phyloP scores from a whole-genome alignment of 441 rosid species.

The Bruguiera hainesii region DNA sequence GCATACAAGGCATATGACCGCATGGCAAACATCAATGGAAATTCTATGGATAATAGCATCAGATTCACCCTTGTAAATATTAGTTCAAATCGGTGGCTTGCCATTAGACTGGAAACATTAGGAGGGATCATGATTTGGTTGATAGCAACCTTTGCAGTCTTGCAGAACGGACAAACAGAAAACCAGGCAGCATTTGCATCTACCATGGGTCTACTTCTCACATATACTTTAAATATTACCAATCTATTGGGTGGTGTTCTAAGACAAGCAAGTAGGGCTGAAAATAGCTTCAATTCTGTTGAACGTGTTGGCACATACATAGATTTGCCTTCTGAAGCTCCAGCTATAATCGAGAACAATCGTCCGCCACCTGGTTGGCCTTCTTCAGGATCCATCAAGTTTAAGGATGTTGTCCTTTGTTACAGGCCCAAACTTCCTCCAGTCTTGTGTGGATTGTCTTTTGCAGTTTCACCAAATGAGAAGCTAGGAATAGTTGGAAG shows the following conservation, averaged over 20 bases:
- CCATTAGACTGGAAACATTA: slow-evolving; percentile 73
- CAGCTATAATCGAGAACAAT: slow-evolving; percentile 48
- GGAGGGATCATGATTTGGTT: slow-evolving; percentile 98
- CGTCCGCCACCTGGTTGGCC: slow-evolving; percentile 87
- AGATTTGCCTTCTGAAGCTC: slow-evolving; percentile 87
- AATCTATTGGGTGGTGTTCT: slow-evolving; percentile 69
- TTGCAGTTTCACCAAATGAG: slow-evolving; percentile 65
- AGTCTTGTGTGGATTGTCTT: slow-evolving; percentile 78
- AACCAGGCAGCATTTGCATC: slow-evolving; percentile 75
- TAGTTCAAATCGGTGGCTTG: slow-evolving; percentile 89
- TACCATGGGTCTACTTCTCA: slow-evolving; percentile 93
- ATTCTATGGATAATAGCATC: slow-evolving; percentile 88
- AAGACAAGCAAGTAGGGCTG: slow-evolving; percentile 88
- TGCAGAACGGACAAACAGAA: slow-evolving; percentile 65
- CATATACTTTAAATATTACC: slow-evolving; percentile 80
- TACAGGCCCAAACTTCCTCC: slow-evolving; percentile 95
- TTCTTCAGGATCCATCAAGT: slow-evolving; percentile 63
- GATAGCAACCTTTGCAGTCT: slow-evolving; percentile 81
- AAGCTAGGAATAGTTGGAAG: slow-evolving; percentile 96
- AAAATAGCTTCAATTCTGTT: slow-evolving; percentile 89
- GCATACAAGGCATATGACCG: slow-evolving; percentile 93
- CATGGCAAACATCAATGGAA: slow-evolving; percentile 73
- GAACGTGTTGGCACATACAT: slow-evolving; percentile 88
- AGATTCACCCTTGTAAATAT: slow-evolving; percentile 78
- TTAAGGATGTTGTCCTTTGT: slow-evolving; percentile 77